Evolutionary conservation across 2,329 filamentous ascomycete genomes (phyloP).

Genomic region (Apiospora malaysiana): DNA sequence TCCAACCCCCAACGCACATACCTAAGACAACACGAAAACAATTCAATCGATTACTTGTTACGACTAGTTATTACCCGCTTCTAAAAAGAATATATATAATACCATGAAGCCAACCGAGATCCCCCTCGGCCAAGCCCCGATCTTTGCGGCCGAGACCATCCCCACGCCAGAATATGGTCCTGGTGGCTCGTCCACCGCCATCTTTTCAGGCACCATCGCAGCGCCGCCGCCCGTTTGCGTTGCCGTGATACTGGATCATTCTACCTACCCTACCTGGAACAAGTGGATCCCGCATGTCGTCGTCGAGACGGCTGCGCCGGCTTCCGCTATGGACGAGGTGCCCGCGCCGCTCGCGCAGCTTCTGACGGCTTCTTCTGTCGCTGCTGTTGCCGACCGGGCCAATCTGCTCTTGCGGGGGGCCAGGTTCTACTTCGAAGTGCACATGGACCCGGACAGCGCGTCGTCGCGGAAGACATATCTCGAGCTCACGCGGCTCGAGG

Average conservation of each 20-base stretch:
- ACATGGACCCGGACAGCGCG: conserved; percentile 37
- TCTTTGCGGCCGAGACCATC: conserved; percentile 30
- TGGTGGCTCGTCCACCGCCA: conserved; percentile 37
- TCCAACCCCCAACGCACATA: no score
- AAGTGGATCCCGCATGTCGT: conserved; percentile 38
- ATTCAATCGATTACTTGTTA: no score
- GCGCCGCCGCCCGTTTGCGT: conserved; percentile 41
- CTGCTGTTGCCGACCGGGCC: neutral
- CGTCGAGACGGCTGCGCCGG: conserved; percentile 31
- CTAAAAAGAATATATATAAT: conserved; percentile 7
- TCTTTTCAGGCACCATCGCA: conserved; percentile 41
- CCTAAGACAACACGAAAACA: no score
- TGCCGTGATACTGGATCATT: conserved; percentile 38
- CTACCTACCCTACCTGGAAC: conserved; percentile 45
- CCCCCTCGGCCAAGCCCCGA: conserved; percentile 28
- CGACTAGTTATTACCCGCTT: no score
- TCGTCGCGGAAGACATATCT: conserved; percentile 30
- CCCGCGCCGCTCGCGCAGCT: conserved; percentile 29
- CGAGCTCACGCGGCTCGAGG: conserved; percentile 41
- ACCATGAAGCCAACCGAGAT: conserved; percentile 27
- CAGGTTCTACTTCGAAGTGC: conserved; percentile 41
- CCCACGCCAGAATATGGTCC: conserved; percentile 40
- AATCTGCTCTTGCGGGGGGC: conserved; percentile 38
- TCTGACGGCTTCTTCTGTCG: conserved; percentile 16
- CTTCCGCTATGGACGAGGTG: conserved; percentile 20